Conservation (phyloP, 345 rosid species). For the Ceriops decandra region DNA sequence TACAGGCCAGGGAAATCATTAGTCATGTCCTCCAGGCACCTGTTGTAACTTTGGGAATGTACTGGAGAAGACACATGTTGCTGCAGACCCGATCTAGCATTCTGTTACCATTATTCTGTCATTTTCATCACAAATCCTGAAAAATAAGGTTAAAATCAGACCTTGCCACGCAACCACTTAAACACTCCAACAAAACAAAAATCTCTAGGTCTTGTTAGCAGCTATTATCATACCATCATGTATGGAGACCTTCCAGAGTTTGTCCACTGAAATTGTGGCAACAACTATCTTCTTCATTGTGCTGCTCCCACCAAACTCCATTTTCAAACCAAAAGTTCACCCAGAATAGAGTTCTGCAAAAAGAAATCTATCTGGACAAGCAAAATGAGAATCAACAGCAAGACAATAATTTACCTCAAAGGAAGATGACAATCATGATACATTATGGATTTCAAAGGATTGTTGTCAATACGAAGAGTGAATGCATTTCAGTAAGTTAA, state of each 20-base stretch:
- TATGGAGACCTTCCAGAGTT: background rate
- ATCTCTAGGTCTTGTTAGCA: background rate
- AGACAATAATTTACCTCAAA: background rate
- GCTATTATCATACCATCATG: background rate
- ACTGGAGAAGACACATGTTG: background rate
- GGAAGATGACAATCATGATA: too few relatives aligned
- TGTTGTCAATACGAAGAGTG: background rate
- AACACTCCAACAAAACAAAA: background rate
- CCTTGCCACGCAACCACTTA: background rate
- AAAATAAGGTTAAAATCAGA: background rate
- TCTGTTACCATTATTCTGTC: background rate
- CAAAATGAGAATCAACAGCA: background rate
- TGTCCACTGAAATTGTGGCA: conserved; percentile 7
- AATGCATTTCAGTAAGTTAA: background rate
- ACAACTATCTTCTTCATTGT: conserved; percentile 3
- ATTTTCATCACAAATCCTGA: conserved; percentile 9
- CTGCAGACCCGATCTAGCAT: background rate
- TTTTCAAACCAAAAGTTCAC: conserved; percentile 3
- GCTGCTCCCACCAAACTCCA: conserved; percentile 13
- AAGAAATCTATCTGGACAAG: conserved; percentile 1
- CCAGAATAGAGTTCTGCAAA: conserved; percentile 9
- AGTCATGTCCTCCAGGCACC: conserved; percentile 9
- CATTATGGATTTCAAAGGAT: too few relatives aligned
- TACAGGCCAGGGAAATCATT: background rate
- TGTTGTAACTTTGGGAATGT: background rate